Conservation (phyloP, 2,329 filamentous ascomycete genomes). For the Penicillium decumbens region DNA sequence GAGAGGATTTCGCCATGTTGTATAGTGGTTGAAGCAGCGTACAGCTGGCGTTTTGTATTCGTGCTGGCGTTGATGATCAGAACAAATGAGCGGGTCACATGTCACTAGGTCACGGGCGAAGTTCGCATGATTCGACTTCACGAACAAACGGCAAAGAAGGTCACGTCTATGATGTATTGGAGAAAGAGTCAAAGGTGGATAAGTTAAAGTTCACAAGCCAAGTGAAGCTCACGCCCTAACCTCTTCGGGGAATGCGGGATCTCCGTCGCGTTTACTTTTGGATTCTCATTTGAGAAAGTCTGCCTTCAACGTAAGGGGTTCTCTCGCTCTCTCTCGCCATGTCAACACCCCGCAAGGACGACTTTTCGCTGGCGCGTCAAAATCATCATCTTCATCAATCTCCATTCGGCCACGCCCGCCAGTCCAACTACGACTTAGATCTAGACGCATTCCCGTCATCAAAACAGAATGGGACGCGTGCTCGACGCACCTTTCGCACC, state of each 20-base stretch:
- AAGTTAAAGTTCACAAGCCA: background rate
- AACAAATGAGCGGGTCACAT: constrained; percentile 17
- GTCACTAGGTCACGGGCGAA: constrained; percentile 11
- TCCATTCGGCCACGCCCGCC: constrained; percentile 31
- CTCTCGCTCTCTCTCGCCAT: constrained; percentile 21
- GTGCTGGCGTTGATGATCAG: constrained; percentile 11
- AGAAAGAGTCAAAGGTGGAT: background rate
- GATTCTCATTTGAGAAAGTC: background rate
- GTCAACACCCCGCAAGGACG: constrained; percentile 30
- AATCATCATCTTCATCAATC: constrained; percentile 31
- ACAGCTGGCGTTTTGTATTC: background rate
- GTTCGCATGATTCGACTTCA: constrained; percentile 9
- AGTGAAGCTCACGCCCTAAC: constrained; percentile 6
- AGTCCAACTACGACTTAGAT: constrained; percentile 25
- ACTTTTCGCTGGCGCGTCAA: constrained; percentile 30
- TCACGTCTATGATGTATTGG: background rate
- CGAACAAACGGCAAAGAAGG: background rate
- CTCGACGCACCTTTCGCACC: constrained; percentile 35
- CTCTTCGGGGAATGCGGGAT: constrained; percentile 22
- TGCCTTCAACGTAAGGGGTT: constrained; percentile 3
- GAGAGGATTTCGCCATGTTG: constrained; percentile 36
- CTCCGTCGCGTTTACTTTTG: constrained; percentile 11
- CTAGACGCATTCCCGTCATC: constrained; percentile 28
- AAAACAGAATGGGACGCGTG: constrained; percentile 26
- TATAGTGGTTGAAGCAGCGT: background rate